Evolutionary conservation across 495 filamentous ascomycete genomes (phyloP), one percentile per base, ranked within the genome.

Genomic region (Niebla homalea): DNA sequence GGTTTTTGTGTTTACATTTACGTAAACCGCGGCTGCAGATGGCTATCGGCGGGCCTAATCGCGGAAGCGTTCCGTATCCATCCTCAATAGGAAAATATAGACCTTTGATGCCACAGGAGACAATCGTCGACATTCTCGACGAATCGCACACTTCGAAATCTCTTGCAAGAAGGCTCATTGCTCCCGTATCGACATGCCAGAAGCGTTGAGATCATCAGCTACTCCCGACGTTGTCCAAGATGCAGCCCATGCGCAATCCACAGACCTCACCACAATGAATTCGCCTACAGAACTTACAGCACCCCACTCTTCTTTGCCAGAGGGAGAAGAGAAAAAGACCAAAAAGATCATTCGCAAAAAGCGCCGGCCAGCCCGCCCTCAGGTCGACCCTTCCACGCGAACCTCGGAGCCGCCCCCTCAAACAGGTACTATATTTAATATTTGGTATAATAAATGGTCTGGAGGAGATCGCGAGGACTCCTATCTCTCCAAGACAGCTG

Each of bases 391-490:
- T 1, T 74, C 80, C 7, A 78, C 79, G n/a, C 73, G 93, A 61
- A 83, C 79, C 62, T 79, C 79, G 43, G 85, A 93, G 52, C 83
- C 82, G 1, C 85, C 90, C 1, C 83, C 84, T 3, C 89, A 95
- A 57, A 95, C 90, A 0, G 92, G 92, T 37, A 89, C 85, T 0
- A 82, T 86, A 46, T 98, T 90, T 74, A 96, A 95, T 57, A 86
- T 90, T 53, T 94, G 85, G 85, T 90, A 94, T 64, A 93, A 92
- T 68, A 94, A 94, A 65, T 95, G 88, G 88, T 79, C 78, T 5
- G 92, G 90, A 45, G 90, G 93, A 50, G 89, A 98, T 64, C 81
- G 89, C 38, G 90, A 95, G 57, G 89, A 95, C 70, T 84, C 84
- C 51, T 88, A 92, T 57, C 76, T 85, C 5, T 81, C 81, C 16